Base-by-base conservation (phyloP, 441 rosid species). In the Populus tomentosa region DNA sequence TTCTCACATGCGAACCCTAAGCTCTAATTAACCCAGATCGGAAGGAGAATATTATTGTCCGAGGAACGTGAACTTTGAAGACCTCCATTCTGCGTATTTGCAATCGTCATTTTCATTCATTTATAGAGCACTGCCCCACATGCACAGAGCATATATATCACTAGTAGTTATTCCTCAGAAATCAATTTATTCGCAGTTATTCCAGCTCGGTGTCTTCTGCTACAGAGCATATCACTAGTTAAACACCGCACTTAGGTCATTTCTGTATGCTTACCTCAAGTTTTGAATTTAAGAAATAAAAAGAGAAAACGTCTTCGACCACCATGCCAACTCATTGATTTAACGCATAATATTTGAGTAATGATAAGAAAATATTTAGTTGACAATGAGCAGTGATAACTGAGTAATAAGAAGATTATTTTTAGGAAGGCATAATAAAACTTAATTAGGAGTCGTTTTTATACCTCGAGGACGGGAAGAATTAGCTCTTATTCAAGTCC, bases 1-100 rank as follows among this genome's bases (percentile, higher is more conserved):
- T 21, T 62, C 40, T 77, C 70, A 75, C 77, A 75, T 75, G 77
- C 13, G 80, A 63, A 70, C 68, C 68, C 68, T 11, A 62, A 36
- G 56, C 7, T 73, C 1, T 38, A 14, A 1, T n/a, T n/a, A n/a
- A 18, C 40, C 21, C 30, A 13, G 7, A n/a, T 30, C 3, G 7
- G n/a, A 2, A 30, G 16, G 35, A 26, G 35, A 23, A 26, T 65
- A 65, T 40, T 42, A 65, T 40, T 42, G 5, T 70, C 73, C 33
- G n/a, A 24, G 7, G 16, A 21, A 70, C 59, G 46, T 24, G 62
- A 70, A 26, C 10, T 23, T 4, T 7, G 35, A 8, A 20, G 33
- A 32, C 33, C 33, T 6, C 6, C 33, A 32, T 32, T 32, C 4
- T 32, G 33, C 33, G 33, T 32, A 32, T 32, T 32, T 32, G 33